Base-by-base conservation (phyloP, 2,329 filamentous ascomycete species). In the Beauveria asiatica region DNA sequence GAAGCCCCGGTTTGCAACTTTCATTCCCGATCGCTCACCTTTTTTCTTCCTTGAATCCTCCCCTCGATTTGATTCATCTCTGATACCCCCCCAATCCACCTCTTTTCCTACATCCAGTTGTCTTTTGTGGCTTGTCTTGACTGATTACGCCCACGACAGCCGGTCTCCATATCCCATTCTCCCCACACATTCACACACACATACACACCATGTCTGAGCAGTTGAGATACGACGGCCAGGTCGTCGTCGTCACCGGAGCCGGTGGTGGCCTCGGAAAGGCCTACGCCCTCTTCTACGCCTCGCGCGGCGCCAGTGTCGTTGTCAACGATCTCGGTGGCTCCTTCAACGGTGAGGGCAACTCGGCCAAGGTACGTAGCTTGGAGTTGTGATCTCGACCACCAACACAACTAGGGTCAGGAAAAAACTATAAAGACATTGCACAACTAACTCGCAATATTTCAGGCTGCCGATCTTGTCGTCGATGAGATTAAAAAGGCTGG, bases 271-370 rank as follows among this genome's bases (percentile, higher is more conserved):
- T 93, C 61, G 89, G 89, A 68, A 89, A 87, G 74, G 87, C 87
- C 70, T 96, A 88, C 73, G 92, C 95, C 67, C 79, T 87, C 62
- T 97, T 96, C 81, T 97, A 96, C 72, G 94, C 84, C 61, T 92
- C 90, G 60, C 86, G 93, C 71, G 94, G 94, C 70, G 94, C 92
- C 67, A 95, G 88, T 75, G 89, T 96, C 68, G 93, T 99, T 52
- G 94, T 99, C 69, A 99, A 99, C 75, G 94, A 99, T 73, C 83
- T 97, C 56, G 94, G 94, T 64, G 90, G 85, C 55, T 94, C 92
- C 51, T 92, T 94, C 81, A 93, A 94, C 76, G 93, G 94, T 67
- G 92, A 97, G 78, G 93, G 92, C 62, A 85, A 82, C 67, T 93
- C 89, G 46, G 85, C 85, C 73, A 95, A 91, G 85, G 92, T 96